These are phyloP conservation scores for Capsaspora owczarzaki DNA, from an alignment of 78 protist genomes.

Conservation along the genomic window DNA sequence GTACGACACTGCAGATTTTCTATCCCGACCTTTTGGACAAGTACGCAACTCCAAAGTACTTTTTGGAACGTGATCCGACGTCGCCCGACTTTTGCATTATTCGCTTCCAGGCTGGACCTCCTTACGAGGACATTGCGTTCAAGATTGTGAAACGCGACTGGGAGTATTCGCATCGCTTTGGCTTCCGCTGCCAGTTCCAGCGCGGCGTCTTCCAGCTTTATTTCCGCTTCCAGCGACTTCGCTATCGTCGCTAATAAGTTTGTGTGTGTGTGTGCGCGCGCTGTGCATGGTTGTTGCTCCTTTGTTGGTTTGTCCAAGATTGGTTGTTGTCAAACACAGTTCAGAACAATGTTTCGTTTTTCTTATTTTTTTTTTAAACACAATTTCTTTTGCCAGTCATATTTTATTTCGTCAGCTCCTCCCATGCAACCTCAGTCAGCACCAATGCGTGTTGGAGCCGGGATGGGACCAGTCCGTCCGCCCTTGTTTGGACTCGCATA, in stretches of 20 bases:
- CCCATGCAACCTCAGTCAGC: too few species aligned
- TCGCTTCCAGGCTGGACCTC: slow-evolving; percentile 91
- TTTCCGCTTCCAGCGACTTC: slow-evolving; percentile 83
- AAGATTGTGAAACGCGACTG: slow-evolving; percentile 75
- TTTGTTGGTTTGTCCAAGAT: too few species aligned
- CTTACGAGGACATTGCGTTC: slow-evolving; percentile 97
- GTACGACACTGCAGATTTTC: slow-evolving; percentile 55
- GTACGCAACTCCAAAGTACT: slow-evolving; percentile 62
- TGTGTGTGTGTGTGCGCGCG: neutral
- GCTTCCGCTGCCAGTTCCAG: slow-evolving; percentile 68
- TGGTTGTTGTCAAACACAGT: too few species aligned
- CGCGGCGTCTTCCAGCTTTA: slow-evolving; percentile 83
- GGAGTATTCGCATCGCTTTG: slow-evolving; percentile 69
- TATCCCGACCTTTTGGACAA: slow-evolving; percentile 92
- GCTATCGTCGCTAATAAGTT: slow-evolving; percentile 42
- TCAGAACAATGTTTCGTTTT: too few species aligned
- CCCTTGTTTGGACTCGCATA: too few species aligned
- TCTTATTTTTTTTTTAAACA: too few species aligned
- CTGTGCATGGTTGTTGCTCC: too few species aligned
- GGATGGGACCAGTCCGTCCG: too few species aligned
- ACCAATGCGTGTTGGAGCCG: too few species aligned
- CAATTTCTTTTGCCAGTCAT: too few species aligned
- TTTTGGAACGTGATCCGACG: slow-evolving; percentile 16
- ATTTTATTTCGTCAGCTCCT: too few species aligned
- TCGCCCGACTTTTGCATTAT: slow-evolving; percentile 54